A percentile compares a stretch with the other conserved stretches of the same genome.
These are phyloP conservation scores for Pyrenophora tritici-repentis DNA, from an alignment of 2,329 filamentous ascomycete genomes.

Conservation along the genomic window DNA sequence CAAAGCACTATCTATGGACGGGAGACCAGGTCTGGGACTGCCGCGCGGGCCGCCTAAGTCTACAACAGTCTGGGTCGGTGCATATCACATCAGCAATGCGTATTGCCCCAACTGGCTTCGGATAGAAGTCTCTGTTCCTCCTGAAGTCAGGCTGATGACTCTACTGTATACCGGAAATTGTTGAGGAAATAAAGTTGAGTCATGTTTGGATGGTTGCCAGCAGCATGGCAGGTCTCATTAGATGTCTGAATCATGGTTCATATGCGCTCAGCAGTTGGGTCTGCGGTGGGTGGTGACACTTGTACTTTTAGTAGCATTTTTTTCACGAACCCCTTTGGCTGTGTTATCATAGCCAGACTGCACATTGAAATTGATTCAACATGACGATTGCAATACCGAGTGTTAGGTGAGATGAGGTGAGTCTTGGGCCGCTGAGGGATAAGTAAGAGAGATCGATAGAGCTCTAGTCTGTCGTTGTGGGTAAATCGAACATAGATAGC, in stretches of 20 bases:
- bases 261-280: slow-evolving; percentile 6
- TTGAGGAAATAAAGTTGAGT: background rate
- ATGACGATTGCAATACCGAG: background rate
- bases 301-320: slow-evolving; percentile 45
- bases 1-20: slow-evolving; percentile 7
- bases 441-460: too few relatives aligned
- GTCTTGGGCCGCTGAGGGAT: background rate
- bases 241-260: background rate
- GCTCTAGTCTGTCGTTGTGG: too few relatives aligned
- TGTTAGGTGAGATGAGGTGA: background rate
- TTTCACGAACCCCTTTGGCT: slow-evolving; percentile 25
- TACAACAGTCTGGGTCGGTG: slow-evolving; percentile 19
- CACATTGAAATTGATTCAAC: background rate
- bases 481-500: too few relatives aligned
- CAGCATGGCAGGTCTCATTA: slow-evolving; percentile 1
- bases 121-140: background rate
- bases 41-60: slow-evolving; percentile 13
- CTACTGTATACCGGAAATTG: slow-evolving; percentile 4
- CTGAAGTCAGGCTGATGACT: slow-evolving; percentile 1
- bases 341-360: slow-evolving; percentile 5
- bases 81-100: slow-evolving; percentile 9
- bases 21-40: slow-evolving; percentile 8
- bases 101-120: slow-evolving; percentile 8
- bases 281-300: slow-evolving; percentile 16
- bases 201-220: background rate